Evolutionary conservation across 306 rosid species (phyloP), one percentile per base, ranked within the genome.

Genomic region (Quercus dentata): DNA sequence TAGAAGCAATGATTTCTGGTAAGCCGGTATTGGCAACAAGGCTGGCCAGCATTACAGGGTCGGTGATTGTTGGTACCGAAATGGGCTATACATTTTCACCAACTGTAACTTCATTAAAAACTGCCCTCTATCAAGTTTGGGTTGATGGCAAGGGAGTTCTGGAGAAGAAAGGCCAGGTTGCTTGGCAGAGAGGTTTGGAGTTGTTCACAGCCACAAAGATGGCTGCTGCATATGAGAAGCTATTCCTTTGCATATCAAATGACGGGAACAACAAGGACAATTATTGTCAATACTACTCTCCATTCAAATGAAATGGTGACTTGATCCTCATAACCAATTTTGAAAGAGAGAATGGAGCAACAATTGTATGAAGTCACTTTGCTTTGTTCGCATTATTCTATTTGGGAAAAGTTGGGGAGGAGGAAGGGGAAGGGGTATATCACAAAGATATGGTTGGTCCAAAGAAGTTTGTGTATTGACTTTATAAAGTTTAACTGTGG

Each of bases 11-110:
- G 84, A 81, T 89, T 30, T 82, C 79, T 4, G 91, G 94, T 10
- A 89, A 89, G 84, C 89, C 97, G 58, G 85, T 86, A 28, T 88
- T 86, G 92, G 94, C 90, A 23, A 91, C 94, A 10, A 82, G 85
- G 83, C 86, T 92, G 62, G 91, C 94, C 49, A 90, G 96, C 86
- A 90, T 90, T 79, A 71, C 85, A n/a, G 92, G 92, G 1, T 92
- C 92, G 64, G 91, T 86, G 3, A 80, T 92, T 77, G 89, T 82
- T 74, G 85, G 85, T 52, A 49, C 71, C 17, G 90, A 89, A 80
- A 83, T 87, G 73, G 97, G 94, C 30, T 90, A 83, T 57, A 80
- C 93, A 79, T 92, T 89, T 86, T 89, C 97, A 1, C 95, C 97
- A 35, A 89, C 90, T 0, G 84, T 90, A 83, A 56, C 21, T 82